These are phyloP conservation scores for Tremellales sp. DNA, from an alignment of 1,284 basidiomycete species.

Conservation along the genomic window DNA sequence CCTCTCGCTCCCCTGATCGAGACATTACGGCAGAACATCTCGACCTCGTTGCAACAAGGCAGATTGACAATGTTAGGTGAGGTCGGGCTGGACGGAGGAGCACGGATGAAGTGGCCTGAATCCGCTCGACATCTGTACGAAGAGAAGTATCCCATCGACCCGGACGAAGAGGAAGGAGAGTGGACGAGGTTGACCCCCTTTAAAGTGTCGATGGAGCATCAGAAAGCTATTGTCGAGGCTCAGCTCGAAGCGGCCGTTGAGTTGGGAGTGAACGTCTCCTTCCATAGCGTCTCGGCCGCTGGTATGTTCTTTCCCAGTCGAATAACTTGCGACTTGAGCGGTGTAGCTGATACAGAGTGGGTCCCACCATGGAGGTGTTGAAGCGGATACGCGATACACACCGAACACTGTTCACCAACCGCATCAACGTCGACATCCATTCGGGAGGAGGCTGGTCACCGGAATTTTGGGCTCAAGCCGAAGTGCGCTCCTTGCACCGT, in stretches of 20 bases:
- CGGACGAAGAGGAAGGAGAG: constrained; percentile 16
- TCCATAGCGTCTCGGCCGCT: constrained; percentile 49
- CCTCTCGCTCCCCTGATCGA: constrained; percentile 25
- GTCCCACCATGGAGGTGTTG: constrained; percentile 45
- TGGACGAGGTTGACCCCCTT: constrained; percentile 43
- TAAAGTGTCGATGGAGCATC: constrained; percentile 48
- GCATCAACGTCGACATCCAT: constrained; percentile 47
- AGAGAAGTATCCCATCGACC: constrained; percentile 7
- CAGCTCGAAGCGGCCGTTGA: constrained; percentile 49
- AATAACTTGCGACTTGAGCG: background rate
- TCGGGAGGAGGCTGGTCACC: constrained; percentile 45
- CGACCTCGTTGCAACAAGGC: constrained; percentile 11
- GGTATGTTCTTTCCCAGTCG: constrained; percentile 19
- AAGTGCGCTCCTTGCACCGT: constrained; percentile 15
- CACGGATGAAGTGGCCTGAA: constrained; percentile 40
- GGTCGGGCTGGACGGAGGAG: constrained; percentile 50
- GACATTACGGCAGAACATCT: constrained; percentile 21
- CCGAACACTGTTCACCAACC: constrained; percentile 25
- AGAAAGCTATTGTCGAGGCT: constrained; percentile 37
- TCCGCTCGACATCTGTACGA: constrained; percentile 12
- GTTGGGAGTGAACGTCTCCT: constrained; percentile 43
- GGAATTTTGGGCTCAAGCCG: constrained; percentile 30
- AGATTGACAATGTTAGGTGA: constrained; percentile 49
- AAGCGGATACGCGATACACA: constrained; percentile 28
- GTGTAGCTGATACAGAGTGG: constrained; percentile 14